Evolutionary conservation across 345 rosid species (phyloP).

Genomic region (Gossypium turneri): DNA sequence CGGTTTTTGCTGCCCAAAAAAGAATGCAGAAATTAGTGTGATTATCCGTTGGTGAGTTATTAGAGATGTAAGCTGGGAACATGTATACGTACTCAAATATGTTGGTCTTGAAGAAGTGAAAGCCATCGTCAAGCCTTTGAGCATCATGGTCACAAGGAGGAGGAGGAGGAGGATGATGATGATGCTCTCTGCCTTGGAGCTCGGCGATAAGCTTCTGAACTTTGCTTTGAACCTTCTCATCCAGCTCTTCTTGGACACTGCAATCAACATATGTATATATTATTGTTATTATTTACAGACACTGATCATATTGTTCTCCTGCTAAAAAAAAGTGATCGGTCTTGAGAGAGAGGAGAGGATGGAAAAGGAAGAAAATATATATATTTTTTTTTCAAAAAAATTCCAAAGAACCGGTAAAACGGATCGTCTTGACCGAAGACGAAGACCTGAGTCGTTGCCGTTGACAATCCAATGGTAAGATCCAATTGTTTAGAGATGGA

Average conservation of each 20-base stretch:
- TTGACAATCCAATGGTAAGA: too few relatives aligned
- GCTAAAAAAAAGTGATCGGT: too few relatives aligned
- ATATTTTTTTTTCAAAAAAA: too few relatives aligned
- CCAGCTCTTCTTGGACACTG: slow-evolving; percentile 5
- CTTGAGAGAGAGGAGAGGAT: background rate
- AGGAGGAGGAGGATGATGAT: background rate
- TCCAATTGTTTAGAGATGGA: too few relatives aligned
- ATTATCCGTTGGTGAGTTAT: background rate
- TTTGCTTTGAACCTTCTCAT: slow-evolving; percentile 7
- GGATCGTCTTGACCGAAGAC: too few relatives aligned
- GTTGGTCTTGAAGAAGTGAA: slow-evolving; percentile 67
- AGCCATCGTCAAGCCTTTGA: slow-evolving; percentile 60
- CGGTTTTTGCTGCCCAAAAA: slow-evolving; percentile 53
- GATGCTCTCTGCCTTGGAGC: background rate
- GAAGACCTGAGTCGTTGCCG: too few relatives aligned
- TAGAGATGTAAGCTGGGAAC: background rate
- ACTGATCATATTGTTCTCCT: too few relatives aligned
- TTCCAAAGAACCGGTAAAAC: too few relatives aligned
- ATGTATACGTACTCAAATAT: slow-evolving; percentile 54
- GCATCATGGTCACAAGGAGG: slow-evolving; percentile 21
- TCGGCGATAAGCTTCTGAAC: slow-evolving; percentile 3
- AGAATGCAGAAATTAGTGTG: background rate
- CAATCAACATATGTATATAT: background rate
- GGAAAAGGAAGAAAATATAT: too few relatives aligned
- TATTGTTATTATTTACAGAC: too few relatives aligned